Evolutionary conservation across 768 basidiomycete genomes (phyloP).

Genomic region (Russula emetica): DNA sequence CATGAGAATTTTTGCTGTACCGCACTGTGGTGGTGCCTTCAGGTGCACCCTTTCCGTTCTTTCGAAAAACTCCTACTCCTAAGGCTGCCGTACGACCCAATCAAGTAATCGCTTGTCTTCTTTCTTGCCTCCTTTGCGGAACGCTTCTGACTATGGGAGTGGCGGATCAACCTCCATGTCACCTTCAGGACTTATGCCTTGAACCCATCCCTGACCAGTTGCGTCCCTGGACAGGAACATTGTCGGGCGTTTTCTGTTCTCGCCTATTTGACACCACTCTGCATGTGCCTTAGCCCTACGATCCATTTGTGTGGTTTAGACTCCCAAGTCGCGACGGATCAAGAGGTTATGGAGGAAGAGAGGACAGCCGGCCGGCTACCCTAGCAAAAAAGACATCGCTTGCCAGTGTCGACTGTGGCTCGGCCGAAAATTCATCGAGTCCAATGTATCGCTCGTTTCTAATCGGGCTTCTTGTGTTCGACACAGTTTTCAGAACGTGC

Average conservation of each 20-base stretch:
- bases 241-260: not conserved
- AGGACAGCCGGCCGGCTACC: not conserved
- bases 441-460: not conserved
- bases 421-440: not conserved
- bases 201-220: not conserved
- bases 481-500: not conserved
- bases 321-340: not conserved
- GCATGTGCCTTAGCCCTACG: not conserved
- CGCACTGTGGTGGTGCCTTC: not conserved
- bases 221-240: not conserved
- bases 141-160: not conserved
- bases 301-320: not conserved
- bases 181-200: not conserved
- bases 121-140: not conserved
- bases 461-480: no score
- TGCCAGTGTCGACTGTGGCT: not conserved
- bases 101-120: not conserved
- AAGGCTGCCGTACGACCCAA: not conserved
- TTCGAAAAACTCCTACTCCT: not conserved
- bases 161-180: not conserved
- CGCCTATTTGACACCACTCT: not conserved
- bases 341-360: not conserved
- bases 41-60: conserved; percentile 9
- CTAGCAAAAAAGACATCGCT: not conserved
- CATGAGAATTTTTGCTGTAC: not conserved